These are phyloP conservation scores for Lantana camara DNA, from an alignment of 257 asterid species.

Conservation along the genomic window DNA sequence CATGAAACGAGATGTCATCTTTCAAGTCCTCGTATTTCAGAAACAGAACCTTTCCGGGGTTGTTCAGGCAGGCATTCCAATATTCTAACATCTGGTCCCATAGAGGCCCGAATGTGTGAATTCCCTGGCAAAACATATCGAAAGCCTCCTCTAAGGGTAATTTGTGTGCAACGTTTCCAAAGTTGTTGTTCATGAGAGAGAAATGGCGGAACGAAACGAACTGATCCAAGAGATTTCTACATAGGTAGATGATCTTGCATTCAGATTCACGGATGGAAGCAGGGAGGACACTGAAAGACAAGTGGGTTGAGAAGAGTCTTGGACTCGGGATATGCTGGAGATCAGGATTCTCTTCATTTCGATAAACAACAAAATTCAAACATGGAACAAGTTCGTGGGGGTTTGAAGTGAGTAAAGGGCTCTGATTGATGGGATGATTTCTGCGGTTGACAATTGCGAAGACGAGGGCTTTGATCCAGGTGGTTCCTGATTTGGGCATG, in stretches of 20 bases:
- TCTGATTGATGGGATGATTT: constrained; percentile 2
- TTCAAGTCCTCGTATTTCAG: too few species aligned
- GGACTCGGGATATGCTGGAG: not conserved
- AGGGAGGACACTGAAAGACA: constrained; percentile 5
- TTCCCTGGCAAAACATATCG: constrained; percentile 20
- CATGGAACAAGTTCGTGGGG: constrained; percentile 5
- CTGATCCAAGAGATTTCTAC: constrained; percentile 24
- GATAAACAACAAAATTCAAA: not conserved
- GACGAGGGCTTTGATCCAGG: constrained; percentile 29
- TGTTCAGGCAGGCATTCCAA: too few species aligned
- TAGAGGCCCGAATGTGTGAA: constrained; percentile 10
- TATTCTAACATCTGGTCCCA: constrained; percentile 21
- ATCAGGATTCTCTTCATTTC: not conserved
- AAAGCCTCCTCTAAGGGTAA: constrained; percentile 5
- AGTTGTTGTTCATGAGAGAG: not conserved
- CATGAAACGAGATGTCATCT: too few species aligned
- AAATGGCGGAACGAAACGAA: constrained; percentile 13
- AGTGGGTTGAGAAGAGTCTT: constrained; percentile 24
- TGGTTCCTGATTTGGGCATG: constrained; percentile 33
- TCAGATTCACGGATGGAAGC: constrained; percentile 11
- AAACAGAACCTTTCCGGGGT: too few species aligned
- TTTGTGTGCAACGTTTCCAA: not conserved
- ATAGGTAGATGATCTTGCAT: constrained; percentile 6
- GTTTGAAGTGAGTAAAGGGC: constrained; percentile 4
- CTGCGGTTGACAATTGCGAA: constrained; percentile 26